These are phyloP conservation scores for Prosopis cineraria DNA, from an alignment of 306 rosid species.

Conservation along the genomic window DNA sequence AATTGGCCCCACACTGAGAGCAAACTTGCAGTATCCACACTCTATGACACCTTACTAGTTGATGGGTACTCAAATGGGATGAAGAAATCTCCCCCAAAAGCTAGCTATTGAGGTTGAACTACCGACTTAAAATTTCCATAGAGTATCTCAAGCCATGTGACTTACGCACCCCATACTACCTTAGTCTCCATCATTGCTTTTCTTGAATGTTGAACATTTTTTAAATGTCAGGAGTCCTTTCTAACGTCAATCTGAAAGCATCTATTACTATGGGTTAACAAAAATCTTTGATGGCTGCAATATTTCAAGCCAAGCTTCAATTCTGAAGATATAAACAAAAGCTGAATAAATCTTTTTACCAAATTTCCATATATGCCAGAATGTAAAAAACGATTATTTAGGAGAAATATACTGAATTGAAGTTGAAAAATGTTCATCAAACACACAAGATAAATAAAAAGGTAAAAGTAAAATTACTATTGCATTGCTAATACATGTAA, in stretches of 20 bases:
- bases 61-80: neutral
- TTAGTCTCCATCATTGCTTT: neutral
- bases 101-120: neutral
- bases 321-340: neutral
- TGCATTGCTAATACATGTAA: neutral
- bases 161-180: neutral
- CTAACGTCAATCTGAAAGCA: neutral
- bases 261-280: neutral
- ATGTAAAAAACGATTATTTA: neutral
- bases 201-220: neutral
- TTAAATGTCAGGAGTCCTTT: neutral
- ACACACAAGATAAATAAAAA: conserved; percentile 17
- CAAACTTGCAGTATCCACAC: neutral
- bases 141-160: neutral
- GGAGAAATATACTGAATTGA: neutral
- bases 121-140: neutral
- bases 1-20: neutral
- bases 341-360: neutral
- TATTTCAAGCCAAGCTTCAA: neutral
- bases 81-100: neutral
- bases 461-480: neutral
- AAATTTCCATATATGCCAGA: neutral
- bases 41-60: neutral
- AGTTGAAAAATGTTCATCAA: neutral
- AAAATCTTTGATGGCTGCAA: neutral